These are phyloP conservation scores for Solanum chacoense DNA, from an alignment of 305 asterid species.

Conservation along the genomic window DNA sequence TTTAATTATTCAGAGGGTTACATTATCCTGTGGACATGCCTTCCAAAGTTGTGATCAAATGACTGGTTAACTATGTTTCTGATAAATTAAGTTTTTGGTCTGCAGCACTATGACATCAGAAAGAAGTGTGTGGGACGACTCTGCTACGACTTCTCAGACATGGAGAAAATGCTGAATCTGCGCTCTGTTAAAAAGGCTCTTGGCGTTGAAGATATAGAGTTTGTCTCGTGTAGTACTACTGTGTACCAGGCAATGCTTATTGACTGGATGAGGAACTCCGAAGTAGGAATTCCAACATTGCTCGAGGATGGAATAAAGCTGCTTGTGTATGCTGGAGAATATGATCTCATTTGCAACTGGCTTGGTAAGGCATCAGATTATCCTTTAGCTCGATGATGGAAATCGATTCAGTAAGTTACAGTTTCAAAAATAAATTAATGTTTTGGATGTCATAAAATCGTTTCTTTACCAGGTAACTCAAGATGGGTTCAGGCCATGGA, in stretches of 20 bases:
- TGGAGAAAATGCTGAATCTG: slow-evolving; percentile 72
- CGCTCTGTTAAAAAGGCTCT: slow-evolving; percentile 53
- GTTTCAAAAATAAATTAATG: not conserved
- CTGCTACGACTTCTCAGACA: slow-evolving; percentile 92
- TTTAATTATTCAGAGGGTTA: not conserved
- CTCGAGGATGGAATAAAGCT: slow-evolving; percentile 81
- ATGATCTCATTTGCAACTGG: slow-evolving; percentile 98
- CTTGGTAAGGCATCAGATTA: slow-evolving; percentile 41
- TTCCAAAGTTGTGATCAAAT: not conserved
- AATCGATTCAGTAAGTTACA: not conserved
- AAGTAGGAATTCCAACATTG: slow-evolving; percentile 83
- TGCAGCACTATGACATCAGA: slow-evolving; percentile 89
- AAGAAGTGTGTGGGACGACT: slow-evolving; percentile 79
- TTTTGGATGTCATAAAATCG: not conserved
- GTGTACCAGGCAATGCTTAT: slow-evolving; percentile 83
- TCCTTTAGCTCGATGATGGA: not conserved
- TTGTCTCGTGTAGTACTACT: slow-evolving; percentile 74
- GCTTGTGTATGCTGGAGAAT: slow-evolving; percentile 94
- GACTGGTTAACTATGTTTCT: not conserved
- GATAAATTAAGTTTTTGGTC: not conserved
- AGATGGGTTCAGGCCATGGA: slow-evolving; percentile 99
- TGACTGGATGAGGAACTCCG: slow-evolving; percentile 98
- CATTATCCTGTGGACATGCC: not conserved
- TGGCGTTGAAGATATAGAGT: slow-evolving; percentile 83
- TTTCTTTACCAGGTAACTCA: slow-evolving; percentile 55